Evolutionary conservation across 2,329 filamentous ascomycete species (phyloP), one percentile per base, ranked within the genome.

Genomic region (Claviceps sp.): DNA sequence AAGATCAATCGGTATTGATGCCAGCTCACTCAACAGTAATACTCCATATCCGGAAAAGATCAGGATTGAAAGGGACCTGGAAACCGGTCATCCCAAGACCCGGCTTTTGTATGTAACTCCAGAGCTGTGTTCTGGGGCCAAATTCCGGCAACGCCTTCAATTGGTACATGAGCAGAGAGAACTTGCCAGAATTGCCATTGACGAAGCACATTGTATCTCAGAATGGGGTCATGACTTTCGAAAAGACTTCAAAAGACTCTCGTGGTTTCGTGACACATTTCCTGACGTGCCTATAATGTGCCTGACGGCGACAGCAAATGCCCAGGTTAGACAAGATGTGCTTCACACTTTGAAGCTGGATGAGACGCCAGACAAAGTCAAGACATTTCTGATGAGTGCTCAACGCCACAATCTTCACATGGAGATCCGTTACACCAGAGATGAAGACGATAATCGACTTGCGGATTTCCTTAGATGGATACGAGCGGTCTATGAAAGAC

Each of bases 161-260:
- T 72, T 85, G 4, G 84, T 96, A 14, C 73, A 96, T 63, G 73
- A 81, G 54, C 89, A 96, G 65, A 79, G 80, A 53, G 88, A 96
- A 68, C 78, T 97, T n/a, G 84, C 85, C 10, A 81, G 91, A 14
- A 81, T 97, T 56, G 91, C 87, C 47, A 83, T 97, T 53, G 91
- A 97, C 62, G 91, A 97, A 70, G 91, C 91, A 2, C 91, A 97
- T 66, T 97, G 91, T 66, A 95, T 97, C 59, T 95, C 88, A 24
- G 90, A 96, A 81, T 96, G 91, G 91, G 91, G 91, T 1, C 90
- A 97, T 65, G 91, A 97, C 66, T 97, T 97, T 64, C 85, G 91
- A n/a, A 87, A 84, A 39, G 87, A 89, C 53, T 97, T 95, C 68
- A 89, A 93, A 63, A 80, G 85, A 19, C 76, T 97, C 6, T 84